Conservation (phyloP, 768 basidiomycete genomes). For the Tricholoma matsutake region DNA sequence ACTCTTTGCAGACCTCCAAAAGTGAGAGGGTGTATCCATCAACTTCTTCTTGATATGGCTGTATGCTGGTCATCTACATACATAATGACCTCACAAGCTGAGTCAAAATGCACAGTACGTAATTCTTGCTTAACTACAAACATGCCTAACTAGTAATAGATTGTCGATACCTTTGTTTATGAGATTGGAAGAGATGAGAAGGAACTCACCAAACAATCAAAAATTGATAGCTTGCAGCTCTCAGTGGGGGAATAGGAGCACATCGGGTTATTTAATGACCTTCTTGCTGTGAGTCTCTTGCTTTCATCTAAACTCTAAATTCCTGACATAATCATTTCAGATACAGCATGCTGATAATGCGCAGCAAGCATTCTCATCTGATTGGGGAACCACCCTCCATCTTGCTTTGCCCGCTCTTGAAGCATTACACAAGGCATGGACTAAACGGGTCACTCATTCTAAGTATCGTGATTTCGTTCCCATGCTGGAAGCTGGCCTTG, state of each 20-base stretch:
- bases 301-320: too few relatives aligned
- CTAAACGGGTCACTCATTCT: background rate
- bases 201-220: background rate
- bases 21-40: background rate
- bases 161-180: background rate
- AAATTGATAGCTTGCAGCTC: background rate
- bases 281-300: too few relatives aligned
- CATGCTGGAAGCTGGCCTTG: background rate
- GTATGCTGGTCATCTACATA: background rate
- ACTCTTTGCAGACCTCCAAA: too few relatives aligned
- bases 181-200: background rate
- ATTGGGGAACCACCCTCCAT: too few relatives aligned
- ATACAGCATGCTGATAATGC: too few relatives aligned
- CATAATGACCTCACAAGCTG: background rate
- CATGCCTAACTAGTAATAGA: background rate
- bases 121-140: too few relatives aligned
- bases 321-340: too few relatives aligned
- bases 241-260: background rate
- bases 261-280: too few relatives aligned
- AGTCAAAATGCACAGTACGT: background rate
- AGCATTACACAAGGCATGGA: background rate
- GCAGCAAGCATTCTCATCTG: too few relatives aligned
- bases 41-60: too few relatives aligned
- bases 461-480: background rate
- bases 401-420: background rate